A percentile compares a stretch with the other conserved stretches of the same genome.
Evolutionary conservation across 345 rosid species (phyloP).

Genomic region (Arabidopsis thaliana): TAIR10.1 NC_003074.8:4629001-4629500

Average conservation of each 20-base stretch:
- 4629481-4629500: background rate
- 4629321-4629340: conserved; percentile 15
- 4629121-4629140: background rate
- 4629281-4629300: background rate
- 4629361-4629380: conserved; percentile 18
- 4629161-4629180: background rate
- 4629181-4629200: background rate
- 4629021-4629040: background rate
- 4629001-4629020: background rate
- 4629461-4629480: background rate
- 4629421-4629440: conserved; percentile 11
- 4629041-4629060: background rate
- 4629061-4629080: background rate
- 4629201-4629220: background rate
- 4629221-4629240: background rate
- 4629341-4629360: conserved; percentile 16
- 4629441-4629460: conserved; percentile 9
- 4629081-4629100: conserved; percentile 4
- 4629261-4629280: conserved; percentile 7
- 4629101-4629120: background rate
- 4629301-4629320: conserved; percentile 7
- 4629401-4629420: conserved; percentile 1
- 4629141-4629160: background rate
- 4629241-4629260: conserved; percentile 16
- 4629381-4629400: background rate